phyloP scores from a whole-genome alignment of 1,139 yeast species.

The Geotrichum reessii region DNA sequence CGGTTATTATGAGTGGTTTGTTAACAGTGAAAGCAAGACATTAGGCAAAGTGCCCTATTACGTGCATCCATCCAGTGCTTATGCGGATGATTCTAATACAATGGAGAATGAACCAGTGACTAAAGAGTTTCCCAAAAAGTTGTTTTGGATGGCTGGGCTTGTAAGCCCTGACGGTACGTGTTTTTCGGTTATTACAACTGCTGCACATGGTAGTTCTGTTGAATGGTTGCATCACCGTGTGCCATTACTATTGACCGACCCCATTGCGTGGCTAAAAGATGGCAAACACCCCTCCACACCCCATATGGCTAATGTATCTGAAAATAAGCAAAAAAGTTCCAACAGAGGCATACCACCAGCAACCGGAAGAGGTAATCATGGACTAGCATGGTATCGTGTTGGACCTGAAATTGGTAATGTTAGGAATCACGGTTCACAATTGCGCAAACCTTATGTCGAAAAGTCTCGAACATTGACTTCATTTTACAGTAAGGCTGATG shows the following conservation, averaged over 20 bases:
- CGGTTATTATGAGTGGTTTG: constrained; percentile 84
- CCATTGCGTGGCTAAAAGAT: background rate
- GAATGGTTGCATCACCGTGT: constrained; percentile 71
- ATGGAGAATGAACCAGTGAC: background rate
- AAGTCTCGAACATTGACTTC: constrained; percentile 24
- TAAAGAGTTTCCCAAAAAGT: background rate
- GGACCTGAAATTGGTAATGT: constrained; percentile 61
- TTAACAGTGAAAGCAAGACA: constrained; percentile 13
- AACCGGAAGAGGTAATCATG: constrained; percentile 5
- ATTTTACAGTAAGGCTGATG: constrained; percentile 20
- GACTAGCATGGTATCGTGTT: constrained; percentile 52
- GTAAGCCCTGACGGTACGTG: constrained; percentile 44
- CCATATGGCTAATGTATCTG: constrained; percentile 22
- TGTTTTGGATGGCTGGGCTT: constrained; percentile 70
- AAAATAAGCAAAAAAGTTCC: constrained; percentile 13
- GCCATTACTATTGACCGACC: constrained; percentile 46
- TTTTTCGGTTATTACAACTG: constrained; percentile 69
- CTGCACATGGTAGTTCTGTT: constrained; percentile 51
- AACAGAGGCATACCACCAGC: background rate
- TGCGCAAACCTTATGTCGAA: constrained; percentile 38
- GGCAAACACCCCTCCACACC: background rate
- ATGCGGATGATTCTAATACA: too few species aligned
- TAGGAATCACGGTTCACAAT: constrained; percentile 43
- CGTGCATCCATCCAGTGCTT: constrained; percentile 46
- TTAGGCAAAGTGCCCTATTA: constrained; percentile 54